These are phyloP conservation scores for Suhomyces coccinellae DNA, from an alignment of 1,139 yeast genomes.

Conservation along the genomic window DNA sequence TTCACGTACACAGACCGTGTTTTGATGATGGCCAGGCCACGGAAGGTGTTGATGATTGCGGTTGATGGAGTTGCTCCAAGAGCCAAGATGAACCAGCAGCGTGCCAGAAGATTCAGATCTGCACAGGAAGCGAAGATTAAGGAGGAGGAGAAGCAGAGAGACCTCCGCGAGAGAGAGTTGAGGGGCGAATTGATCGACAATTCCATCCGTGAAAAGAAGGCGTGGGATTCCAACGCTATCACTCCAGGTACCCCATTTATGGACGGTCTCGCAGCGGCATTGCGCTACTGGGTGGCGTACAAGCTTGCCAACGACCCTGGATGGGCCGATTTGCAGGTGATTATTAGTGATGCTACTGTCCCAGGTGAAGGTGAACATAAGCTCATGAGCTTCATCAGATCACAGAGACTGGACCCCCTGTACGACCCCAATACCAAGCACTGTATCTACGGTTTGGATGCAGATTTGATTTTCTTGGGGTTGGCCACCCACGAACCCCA, in stretches of 20 bases:
- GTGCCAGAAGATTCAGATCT: conserved; percentile 92
- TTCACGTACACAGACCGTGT: conserved; percentile 90
- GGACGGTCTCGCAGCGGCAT: conserved; percentile 81
- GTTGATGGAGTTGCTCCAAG: conserved; percentile 99
- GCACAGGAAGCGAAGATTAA: conserved; percentile 85
- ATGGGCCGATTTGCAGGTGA: conserved; percentile 83
- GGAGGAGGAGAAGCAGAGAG: conserved; percentile 59
- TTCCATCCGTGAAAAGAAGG: conserved; percentile 55
- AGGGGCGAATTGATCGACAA: conserved; percentile 69
- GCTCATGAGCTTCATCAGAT: conserved; percentile 89
- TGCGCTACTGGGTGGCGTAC: conserved; percentile 88
- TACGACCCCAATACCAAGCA: conserved; percentile 89
- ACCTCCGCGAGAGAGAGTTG: conserved; percentile 50
- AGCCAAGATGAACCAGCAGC: conserved; percentile 98
- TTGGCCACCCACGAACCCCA: conserved; percentile 97
- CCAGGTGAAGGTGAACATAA: conserved; percentile 99
- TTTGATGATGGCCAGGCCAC: conserved; percentile 88
- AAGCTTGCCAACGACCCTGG: conserved; percentile 85
- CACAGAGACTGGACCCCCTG: conserved; percentile 79
- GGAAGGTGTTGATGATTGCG: conserved; percentile 89
- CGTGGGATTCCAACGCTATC: conserved; percentile 94
- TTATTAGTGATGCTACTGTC: conserved; percentile 92
- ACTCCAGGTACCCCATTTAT: conserved; percentile 99
- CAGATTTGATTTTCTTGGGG: conserved; percentile 95
- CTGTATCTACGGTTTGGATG: conserved; percentile 95